phyloP scores from a whole-genome alignment of 306 rosid species.

The Dalbergia cochinchinensis region DNA sequence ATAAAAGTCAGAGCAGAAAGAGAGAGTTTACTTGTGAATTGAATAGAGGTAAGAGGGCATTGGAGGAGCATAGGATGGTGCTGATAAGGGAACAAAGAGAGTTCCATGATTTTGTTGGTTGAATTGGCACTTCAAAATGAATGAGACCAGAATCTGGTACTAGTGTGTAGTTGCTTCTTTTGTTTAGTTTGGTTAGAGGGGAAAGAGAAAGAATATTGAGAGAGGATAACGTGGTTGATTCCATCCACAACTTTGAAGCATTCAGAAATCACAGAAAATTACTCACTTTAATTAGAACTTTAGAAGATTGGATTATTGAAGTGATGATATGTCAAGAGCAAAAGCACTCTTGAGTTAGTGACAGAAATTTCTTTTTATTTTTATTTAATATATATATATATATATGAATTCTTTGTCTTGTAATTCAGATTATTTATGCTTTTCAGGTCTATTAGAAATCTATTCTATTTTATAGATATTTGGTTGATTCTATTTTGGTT shows the following conservation, averaged over 20 bases:
- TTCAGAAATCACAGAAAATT: neutral
- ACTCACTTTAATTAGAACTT: neutral
- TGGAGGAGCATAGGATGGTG: conserved; percentile 56
- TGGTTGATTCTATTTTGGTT: neutral
- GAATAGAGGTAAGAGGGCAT: conserved; percentile 55
- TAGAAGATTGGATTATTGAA: neutral
- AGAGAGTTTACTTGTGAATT: conserved; percentile 59
- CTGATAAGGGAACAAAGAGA: conserved; percentile 61
- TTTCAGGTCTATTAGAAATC: too few species aligned
- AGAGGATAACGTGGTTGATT: conserved; percentile 64
- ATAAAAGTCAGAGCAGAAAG: conserved; percentile 34
- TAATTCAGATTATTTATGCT: too few species aligned
- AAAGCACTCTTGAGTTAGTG: too few species aligned
- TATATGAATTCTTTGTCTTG: too few species aligned
- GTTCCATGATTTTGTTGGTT: conserved; percentile 58
- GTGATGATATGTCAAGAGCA: too few species aligned
- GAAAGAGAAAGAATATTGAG: conserved; percentile 36
- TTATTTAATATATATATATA: too few species aligned
- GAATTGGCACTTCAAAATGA: conserved; percentile 40
- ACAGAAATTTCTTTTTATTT: too few species aligned
- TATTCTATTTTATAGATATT: too few species aligned
- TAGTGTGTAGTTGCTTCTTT: conserved; percentile 2
- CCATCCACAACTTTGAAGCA: conserved; percentile 71
- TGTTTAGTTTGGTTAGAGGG: neutral
- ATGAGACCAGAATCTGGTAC: conserved; percentile 22